Conservation (phyloP, 768 basidiomycete species). For the Rickenella mellea region DNA sequence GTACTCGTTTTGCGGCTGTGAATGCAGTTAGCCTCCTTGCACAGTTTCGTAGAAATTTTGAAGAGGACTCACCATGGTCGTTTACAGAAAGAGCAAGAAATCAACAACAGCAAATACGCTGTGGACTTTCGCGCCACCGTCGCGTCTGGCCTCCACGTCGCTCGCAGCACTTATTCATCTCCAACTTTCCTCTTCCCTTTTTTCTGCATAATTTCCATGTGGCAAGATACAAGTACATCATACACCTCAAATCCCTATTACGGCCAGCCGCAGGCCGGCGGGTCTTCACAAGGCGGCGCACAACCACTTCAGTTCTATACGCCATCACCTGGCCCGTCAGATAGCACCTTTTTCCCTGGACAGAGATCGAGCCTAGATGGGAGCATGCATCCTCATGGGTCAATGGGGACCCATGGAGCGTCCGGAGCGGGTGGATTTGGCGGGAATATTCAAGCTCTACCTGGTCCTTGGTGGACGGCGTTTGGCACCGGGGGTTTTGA, state of each 20-base stretch:
- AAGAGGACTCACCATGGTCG: no score
- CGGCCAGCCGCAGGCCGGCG: no score
- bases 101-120: no score
- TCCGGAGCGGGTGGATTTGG: constrained; percentile 45
- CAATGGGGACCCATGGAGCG: no score
- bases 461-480: constrained; percentile 92
- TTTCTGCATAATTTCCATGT: constrained; percentile 34
- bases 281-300: constrained; percentile 34
- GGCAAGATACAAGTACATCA: constrained; percentile 47
- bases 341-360: constrained; percentile 54
- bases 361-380: constrained; percentile 75
- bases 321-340: constrained; percentile 36
- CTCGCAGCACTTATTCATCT: neutral
- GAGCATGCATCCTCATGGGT: constrained; percentile 46
- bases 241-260: constrained; percentile 57
- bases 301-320: constrained; percentile 73
- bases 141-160: no score
- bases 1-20: constrained; percentile 79
- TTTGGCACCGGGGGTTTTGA: constrained; percentile 94
- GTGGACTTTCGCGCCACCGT: no score
- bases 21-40: neutral
- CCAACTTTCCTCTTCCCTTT: neutral
- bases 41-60: neutral
- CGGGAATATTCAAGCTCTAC: constrained; percentile 62
- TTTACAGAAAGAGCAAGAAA: no score